These are phyloP conservation scores for Aspergillus affinis DNA, from an alignment of 495 filamentous ascomycete species.

Conservation along the genomic window DNA sequence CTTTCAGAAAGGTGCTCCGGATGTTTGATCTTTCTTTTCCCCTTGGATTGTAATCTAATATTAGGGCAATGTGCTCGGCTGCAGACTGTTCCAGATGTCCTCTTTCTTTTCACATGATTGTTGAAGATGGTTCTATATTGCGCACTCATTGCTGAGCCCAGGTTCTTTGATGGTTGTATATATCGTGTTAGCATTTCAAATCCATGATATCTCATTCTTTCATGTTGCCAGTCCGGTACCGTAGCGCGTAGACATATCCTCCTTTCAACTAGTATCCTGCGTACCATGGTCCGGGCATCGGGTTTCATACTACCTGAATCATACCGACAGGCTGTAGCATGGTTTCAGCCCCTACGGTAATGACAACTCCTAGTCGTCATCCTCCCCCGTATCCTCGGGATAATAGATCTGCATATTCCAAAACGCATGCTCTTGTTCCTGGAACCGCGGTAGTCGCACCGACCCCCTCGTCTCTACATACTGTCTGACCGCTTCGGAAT, in stretches of 20 bases:
- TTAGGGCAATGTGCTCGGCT: background rate
- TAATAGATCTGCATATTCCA: conserved; percentile 46
- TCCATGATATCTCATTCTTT: background rate
- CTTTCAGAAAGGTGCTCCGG: background rate
- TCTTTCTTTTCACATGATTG: conserved; percentile 5
- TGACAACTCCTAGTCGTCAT: background rate
- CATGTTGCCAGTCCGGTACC: background rate
- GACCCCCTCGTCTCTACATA: conserved; percentile 28
- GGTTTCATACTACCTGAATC: background rate
- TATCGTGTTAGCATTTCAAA: conserved; percentile 8
- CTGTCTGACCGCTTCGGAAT: conserved; percentile 26
- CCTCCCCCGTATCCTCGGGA: background rate
- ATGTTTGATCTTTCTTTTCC: background rate
- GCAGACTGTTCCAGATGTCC: background rate
- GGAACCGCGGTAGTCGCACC: conserved; percentile 33
- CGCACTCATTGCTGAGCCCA: background rate
- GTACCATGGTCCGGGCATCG: background rate
- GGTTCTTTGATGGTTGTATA: conserved; percentile 11
- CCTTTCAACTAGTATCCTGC: background rate
- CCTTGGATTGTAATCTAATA: background rate
- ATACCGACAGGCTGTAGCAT: background rate
- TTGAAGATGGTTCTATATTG: conserved; percentile 4
- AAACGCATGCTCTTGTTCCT: conserved; percentile 40
- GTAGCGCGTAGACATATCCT: background rate
- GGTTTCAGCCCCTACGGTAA: background rate